Percentiles rank a stretch among this genome's conserved stretches.
Evolutionary conservation across 73 alveolate genomes (phyloP).

Genomic region (Diophrys sp.): DNA sequence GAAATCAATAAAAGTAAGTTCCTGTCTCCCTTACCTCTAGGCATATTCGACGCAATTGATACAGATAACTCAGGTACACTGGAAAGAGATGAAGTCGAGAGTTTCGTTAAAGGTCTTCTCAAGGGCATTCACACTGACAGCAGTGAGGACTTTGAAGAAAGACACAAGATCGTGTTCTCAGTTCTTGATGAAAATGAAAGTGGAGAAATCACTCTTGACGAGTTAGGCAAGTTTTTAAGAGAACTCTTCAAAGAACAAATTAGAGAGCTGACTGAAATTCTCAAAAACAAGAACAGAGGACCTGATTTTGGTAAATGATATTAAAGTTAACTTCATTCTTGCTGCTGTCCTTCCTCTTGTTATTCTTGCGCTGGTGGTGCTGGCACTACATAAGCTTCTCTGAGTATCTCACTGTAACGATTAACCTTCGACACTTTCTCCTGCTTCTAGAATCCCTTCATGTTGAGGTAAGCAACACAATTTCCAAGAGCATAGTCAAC

Average conservation of each 20-base stretch:
- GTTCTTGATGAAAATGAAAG: slow-evolving; percentile 51
- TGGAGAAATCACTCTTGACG: slow-evolving; percentile 55
- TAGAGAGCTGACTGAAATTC: slow-evolving; percentile 27
- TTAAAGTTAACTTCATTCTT: neutral
- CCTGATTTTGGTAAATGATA: neutral
- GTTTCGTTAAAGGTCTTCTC: slow-evolving; percentile 40
- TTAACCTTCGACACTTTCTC: slow-evolving; percentile 28
- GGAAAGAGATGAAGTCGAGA: slow-evolving; percentile 49
- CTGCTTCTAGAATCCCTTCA: slow-evolving; percentile 20
- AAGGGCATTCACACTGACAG: slow-evolving; percentile 35
- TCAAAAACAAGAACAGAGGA: slow-evolving; percentile 22
- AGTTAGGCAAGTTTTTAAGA: slow-evolving; percentile 49
- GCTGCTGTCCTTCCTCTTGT: too few relatives aligned
- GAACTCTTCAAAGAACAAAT: slow-evolving; percentile 49
- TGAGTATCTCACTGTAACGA: slow-evolving; percentile 36
- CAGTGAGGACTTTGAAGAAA: slow-evolving; percentile 33
- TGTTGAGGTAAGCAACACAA: slow-evolving; percentile 10
- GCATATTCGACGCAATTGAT: slow-evolving; percentile 52
- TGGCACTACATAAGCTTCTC: too few relatives aligned
- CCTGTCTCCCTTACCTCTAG: too few relatives aligned
- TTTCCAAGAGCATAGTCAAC: too few relatives aligned
- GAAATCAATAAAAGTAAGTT: slow-evolving; percentile 38
- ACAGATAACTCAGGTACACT: slow-evolving; percentile 56
- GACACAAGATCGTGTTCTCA: slow-evolving; percentile 38
- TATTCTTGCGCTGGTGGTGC: too few relatives aligned